Evolutionary conservation across 2,329 filamentous ascomycete species (phyloP).

Genomic region (Alternaria ventricosa): DNA sequence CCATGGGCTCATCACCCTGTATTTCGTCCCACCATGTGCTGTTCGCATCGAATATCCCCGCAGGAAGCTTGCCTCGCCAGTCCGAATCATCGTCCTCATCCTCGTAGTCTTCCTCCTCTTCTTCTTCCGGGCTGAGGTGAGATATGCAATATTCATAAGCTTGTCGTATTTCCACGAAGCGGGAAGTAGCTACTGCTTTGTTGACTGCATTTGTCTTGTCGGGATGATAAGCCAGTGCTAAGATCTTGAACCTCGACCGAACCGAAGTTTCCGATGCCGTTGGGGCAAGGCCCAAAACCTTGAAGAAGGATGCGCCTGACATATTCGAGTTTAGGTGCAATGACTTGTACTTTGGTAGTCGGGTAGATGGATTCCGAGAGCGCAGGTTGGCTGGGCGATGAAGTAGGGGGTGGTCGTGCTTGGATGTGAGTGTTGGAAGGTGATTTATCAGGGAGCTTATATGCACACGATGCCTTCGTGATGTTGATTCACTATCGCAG

Average conservation of each 20-base stretch:
- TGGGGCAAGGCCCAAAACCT: background rate
- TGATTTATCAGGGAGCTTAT: background rate
- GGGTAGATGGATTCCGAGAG: background rate
- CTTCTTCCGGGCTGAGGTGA: background rate
- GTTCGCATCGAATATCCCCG: background rate
- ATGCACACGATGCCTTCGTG: background rate
- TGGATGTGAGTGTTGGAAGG: background rate
- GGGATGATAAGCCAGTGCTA: constrained; percentile 5
- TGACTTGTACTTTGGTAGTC: background rate
- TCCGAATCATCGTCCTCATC: background rate
- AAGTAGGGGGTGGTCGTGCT: background rate
- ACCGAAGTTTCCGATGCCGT: constrained; percentile 2
- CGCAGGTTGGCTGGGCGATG: background rate
- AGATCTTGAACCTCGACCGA: background rate
- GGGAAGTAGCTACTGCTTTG: background rate
- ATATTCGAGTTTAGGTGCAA: background rate
- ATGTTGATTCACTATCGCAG: background rate
- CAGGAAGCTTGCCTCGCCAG: background rate
- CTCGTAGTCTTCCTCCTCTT: background rate
- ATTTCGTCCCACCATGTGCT: constrained; percentile 2
- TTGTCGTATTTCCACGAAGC: constrained; percentile 3
- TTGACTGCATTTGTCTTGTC: background rate
- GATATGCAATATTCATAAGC: constrained; percentile 7
- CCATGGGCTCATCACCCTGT: background rate
- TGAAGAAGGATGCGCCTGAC: background rate